Evolutionary conservation across 352 stramenopile genomes (phyloP), one percentile per base, ranked within the genome.

Genomic region (Phytopythium montanum): DNA sequence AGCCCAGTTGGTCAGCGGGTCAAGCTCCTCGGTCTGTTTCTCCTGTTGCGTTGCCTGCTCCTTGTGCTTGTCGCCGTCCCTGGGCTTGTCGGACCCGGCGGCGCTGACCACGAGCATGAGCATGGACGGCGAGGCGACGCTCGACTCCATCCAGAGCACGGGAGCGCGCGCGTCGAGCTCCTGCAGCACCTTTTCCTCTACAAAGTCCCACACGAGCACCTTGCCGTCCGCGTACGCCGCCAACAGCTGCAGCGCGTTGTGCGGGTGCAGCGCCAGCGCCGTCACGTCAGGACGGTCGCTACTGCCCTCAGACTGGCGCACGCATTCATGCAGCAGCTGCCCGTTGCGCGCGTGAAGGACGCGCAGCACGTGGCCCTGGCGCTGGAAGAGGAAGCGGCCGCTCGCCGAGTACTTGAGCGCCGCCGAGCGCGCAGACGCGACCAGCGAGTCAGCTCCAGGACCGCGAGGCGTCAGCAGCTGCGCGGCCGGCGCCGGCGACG

Each of bases 331-430:
- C 60, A 93, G 66, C 31, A 91, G 65, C 45, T 88, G 79, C 8
- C 85, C 85, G 60, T 79, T 94, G 60, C 77, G 76, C 52, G 78
- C 73, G 65, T 88, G 79, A 33, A 88, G 69, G 42, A 93, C 81
- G 50, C 79, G 80, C 13, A 94, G 64, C 48, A 85, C 75, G 61
- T 90, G 75, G n/a, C 73, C 76, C 34, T 92, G 79, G 54, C 79
- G 78, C 69, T 92, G 79, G 72, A 93, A 94, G 28, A 94, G 66
- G 62, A 84, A 84, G 62, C 80, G 86, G 19, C 77, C 83, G 61
- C 92, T 81, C 3, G 62, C 48, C 16, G 85, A 88, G 60, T 89
- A 91, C 42, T 74, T 58, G 48, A 93, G 71, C 57, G 75, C 62
- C 7, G 50, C 0, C 0, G 62, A 59, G 4, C 64, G 59, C 6